These are phyloP conservation scores for Podaxis sp. DNA, from an alignment of 768 basidiomycete species.

Conservation along the genomic window DNA sequence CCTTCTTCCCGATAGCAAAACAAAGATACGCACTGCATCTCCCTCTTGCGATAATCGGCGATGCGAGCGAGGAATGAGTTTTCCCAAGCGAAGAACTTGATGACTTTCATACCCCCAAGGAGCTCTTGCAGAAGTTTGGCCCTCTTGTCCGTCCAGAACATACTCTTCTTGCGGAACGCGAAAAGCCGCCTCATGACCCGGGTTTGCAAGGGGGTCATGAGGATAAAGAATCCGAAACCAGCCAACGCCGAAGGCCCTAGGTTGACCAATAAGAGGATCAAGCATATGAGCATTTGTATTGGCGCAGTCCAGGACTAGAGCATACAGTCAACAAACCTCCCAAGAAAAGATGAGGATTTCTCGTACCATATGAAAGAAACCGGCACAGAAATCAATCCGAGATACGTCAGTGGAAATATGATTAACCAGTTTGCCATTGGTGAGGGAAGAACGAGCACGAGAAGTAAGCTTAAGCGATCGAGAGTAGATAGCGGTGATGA, in stretches of 20 bases:
- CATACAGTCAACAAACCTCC: background rate
- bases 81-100: constrained; percentile 94
- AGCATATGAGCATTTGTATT: constrained; percentile 76
- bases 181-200: constrained; percentile 74
- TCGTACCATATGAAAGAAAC: constrained; percentile 72
- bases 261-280: constrained; percentile 71
- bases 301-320: constrained; percentile 65
- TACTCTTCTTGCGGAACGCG: constrained; percentile 64
- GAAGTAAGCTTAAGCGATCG: constrained; percentile 75
- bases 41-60: constrained; percentile 64
- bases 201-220: constrained; percentile 74
- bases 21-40: constrained; percentile 54
- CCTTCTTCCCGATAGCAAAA: background rate
- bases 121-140: constrained; percentile 90
- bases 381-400: constrained; percentile 84
- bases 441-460: constrained; percentile 74
- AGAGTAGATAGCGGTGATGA: constrained; percentile 86
- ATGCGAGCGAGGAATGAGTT: constrained; percentile 76
- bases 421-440: constrained; percentile 89
- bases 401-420: constrained; percentile 93
- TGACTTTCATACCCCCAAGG: constrained; percentile 84
- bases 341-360: background rate
- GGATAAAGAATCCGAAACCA: constrained; percentile 59
- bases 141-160: constrained; percentile 90
- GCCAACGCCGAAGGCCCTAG: constrained; percentile 63